Evolutionary conservation across 768 basidiomycete species (phyloP), one percentile per base, ranked within the genome.

Genomic region (Boletellus ananiceps): DNA sequence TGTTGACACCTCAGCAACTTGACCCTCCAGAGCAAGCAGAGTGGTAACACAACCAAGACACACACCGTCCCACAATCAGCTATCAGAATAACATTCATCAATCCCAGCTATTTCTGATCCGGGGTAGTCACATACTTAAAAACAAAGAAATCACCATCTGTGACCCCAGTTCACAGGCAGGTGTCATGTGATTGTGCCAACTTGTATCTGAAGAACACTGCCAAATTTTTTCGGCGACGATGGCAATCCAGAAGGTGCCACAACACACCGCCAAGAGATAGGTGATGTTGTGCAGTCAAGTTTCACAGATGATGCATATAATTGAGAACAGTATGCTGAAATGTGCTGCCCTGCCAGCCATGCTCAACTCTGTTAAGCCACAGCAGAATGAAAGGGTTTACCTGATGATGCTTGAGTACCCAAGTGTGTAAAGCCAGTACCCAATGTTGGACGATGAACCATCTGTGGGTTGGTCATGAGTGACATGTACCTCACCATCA

Each of bases 321-420:
- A 60, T 42, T 14, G 58, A 60, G 21, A 48, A 47, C 23, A 60
- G 19, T 23, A 58, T 47, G 47, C 57, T 58, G 32, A 58, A 8
- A 8, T 49, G 47, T 4, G 43, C 11, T 29, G 50, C 33, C 18
- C 50, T 51, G 46, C 16, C 23, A 7, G 33, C 8, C 18, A 29
- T 13, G 9, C 14, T 16, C 19, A 14, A 23, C 7, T 25, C 23
- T 25, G 9, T 3, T 39, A 11, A 6, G 38, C 34, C 33, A 27
- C 25, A 29, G 15, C 35, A 36, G 4, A 29, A 35, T n/a, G n/a
- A 36, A 16, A 36, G 35, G n/a, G 14, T n/a, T 33, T 19, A 47
- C 49, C 35, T 33, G 23, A 51, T 18, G 42, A 50, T 33, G 11
- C 34, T 55, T 33, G 40, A 40, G 19, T 31, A 55, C 9, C 34